These are phyloP conservation scores for Pichia deserticola DNA, from an alignment of 805 yeast genomes.

Conservation along the genomic window DNA sequence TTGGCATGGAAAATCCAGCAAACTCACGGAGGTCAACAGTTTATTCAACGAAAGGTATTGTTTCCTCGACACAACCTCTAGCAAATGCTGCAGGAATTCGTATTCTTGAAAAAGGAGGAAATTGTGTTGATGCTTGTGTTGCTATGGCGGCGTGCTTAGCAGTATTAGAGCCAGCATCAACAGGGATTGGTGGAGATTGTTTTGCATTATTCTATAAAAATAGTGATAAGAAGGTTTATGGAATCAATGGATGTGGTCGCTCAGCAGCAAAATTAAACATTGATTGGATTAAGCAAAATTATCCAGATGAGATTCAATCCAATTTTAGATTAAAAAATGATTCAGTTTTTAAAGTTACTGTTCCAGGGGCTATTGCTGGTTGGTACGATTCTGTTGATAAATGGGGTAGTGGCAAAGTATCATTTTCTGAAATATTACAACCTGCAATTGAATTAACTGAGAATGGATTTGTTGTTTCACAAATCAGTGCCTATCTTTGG, in stretches of 20 bases:
- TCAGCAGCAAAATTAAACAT: constrained; percentile 45
- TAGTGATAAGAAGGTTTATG: constrained; percentile 44
- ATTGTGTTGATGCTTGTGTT: constrained; percentile 58
- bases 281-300: constrained; percentile 36
- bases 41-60: constrained; percentile 65
- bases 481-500: constrained; percentile 50
- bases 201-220: constrained; percentile 55
- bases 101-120: constrained; percentile 65
- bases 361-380: constrained; percentile 77
- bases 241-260: constrained; percentile 72
- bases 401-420: constrained; percentile 69
- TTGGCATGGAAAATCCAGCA: background rate
- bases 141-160: constrained; percentile 52
- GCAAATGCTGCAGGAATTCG: constrained; percentile 69
- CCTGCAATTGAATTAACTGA: constrained; percentile 68
- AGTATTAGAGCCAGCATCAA: constrained; percentile 50
- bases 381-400: constrained; percentile 63
- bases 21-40: constrained; percentile 66
- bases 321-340: constrained; percentile 39
- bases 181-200: constrained; percentile 65
- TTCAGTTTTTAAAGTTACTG: constrained; percentile 56
- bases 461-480: constrained; percentile 57
- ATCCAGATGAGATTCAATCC: constrained; percentile 36
- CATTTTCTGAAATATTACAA: constrained; percentile 47
- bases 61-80: constrained; percentile 67